Evolutionary conservation across 495 filamentous ascomycete genomes (phyloP).

Genomic region (Patellaria atrata): DNA sequence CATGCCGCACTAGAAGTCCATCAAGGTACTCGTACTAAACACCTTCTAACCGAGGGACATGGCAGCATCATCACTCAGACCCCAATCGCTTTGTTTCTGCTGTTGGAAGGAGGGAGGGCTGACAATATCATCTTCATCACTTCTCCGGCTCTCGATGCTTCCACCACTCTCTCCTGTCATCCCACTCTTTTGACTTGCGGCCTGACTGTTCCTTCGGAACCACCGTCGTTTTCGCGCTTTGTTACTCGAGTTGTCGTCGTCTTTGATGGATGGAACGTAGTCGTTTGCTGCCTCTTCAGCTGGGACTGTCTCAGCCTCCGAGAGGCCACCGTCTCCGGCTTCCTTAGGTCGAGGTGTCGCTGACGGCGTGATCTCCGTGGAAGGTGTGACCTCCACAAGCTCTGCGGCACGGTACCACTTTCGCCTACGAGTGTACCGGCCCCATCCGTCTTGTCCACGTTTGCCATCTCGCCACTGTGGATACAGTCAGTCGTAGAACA

Average conservation of each 20-base stretch:
- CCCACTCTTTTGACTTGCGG: conserved; percentile 17
- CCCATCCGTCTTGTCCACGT: conserved; percentile 83
- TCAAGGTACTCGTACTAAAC: conserved; percentile 1
- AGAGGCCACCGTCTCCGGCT: conserved; percentile 1
- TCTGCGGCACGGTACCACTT: conserved; percentile 98
- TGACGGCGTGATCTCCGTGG: conserved; percentile 28
- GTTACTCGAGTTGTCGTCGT: conserved; percentile 21
- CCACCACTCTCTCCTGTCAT: conserved; percentile 28
- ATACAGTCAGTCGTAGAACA: conserved; percentile 8
- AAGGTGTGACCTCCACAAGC: conserved; percentile 57
- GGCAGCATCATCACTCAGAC: conserved; percentile 40
- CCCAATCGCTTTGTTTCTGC: conserved; percentile 39
- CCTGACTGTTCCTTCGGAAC: conserved; percentile 6
- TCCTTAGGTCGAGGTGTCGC: conserved; percentile 25
- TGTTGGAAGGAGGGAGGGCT: conserved; percentile 26
- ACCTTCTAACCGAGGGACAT: conserved; percentile 26
- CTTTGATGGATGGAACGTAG: conserved; percentile 16
- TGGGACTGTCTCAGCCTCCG: not conserved
- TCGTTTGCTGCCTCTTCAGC: conserved; percentile 8
- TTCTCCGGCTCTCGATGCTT: conserved; percentile 27
- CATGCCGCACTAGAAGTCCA: not conserved
- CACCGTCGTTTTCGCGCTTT: conserved; percentile 21
- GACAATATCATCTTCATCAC: conserved; percentile 36
- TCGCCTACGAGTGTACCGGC: conserved; percentile 77
- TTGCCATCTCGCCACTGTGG: conserved; percentile 80